phyloP scores from a whole-genome alignment of 2,329 filamentous ascomycete species.

The Claviceps citrina region DNA sequence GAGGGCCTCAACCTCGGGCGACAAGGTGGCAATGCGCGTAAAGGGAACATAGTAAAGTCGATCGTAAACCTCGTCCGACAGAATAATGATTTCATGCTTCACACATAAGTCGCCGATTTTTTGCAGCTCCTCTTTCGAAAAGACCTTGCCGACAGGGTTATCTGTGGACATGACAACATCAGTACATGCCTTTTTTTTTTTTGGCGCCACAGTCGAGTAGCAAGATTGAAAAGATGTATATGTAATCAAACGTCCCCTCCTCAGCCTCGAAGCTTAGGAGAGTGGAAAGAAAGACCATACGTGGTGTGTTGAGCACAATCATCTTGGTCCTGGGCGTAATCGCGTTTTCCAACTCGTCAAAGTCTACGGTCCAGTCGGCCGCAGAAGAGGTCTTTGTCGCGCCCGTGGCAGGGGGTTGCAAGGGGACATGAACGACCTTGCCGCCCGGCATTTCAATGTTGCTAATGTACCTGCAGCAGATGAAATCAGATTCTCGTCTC shows the following conservation, averaged over 20 bases:
- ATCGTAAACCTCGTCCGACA: slow-evolving; percentile 89
- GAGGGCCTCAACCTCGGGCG: slow-evolving; percentile 72
- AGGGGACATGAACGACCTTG: slow-evolving; percentile 86
- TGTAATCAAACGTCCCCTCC: too few relatives aligned
- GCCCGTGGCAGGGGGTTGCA: slow-evolving; percentile 75
- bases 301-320: slow-evolving; percentile 76
- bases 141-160: slow-evolving; percentile 95
- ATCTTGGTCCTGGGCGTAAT: slow-evolving; percentile 85
- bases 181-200: too few relatives aligned
- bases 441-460: slow-evolving; percentile 98
- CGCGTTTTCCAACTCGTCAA: slow-evolving; percentile 63
- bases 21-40: slow-evolving; percentile 79
- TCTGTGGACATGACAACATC: slow-evolving; percentile 32
- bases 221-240: too few relatives aligned
- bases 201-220: too few relatives aligned
- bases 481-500: neutral
- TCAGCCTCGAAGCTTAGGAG: too few relatives aligned
- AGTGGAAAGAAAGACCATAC: slow-evolving; percentile 19
- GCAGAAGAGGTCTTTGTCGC: slow-evolving; percentile 68
- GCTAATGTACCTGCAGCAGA: slow-evolving; percentile 48
- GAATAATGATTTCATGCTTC: slow-evolving; percentile 84
- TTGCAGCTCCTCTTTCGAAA: slow-evolving; percentile 67
- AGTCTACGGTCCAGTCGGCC: slow-evolving; percentile 75
- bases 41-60: slow-evolving; percentile 90
- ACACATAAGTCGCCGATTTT: slow-evolving; percentile 78